phyloP scores from a whole-genome alignment of 225 moss, liverwort and hornwort genomes.

The Anthoceros angustus region DNA sequence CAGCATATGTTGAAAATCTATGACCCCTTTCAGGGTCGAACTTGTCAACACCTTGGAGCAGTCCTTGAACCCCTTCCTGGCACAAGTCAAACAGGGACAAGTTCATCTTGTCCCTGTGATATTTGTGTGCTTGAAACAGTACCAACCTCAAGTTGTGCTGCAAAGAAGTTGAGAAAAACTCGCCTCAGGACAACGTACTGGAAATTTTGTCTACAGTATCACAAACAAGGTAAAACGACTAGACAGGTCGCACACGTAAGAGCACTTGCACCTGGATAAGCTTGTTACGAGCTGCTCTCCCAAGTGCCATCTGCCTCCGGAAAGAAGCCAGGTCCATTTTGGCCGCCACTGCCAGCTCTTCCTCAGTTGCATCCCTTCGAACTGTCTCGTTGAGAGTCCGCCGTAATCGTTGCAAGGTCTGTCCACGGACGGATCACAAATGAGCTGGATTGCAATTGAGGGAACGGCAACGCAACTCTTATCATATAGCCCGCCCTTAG shows the following conservation, averaged over 20 bases:
- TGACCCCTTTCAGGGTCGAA: slow-evolving; percentile 71
- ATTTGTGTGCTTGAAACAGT: slow-evolving; percentile 71
- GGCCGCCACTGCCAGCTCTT: slow-evolving; percentile 61
- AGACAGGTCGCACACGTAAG: not conserved
- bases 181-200: not conserved
- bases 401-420: slow-evolving; percentile 42
- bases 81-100: slow-evolving; percentile 77
- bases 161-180: not conserved
- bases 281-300: slow-evolving; percentile 62
- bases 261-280: slow-evolving; percentile 50
- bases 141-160: slow-evolving; percentile 82
- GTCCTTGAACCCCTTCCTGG: slow-evolving; percentile 79
- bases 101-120: slow-evolving; percentile 47
- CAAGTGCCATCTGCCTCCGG: slow-evolving; percentile 53
- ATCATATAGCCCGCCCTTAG: not conserved
- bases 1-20: slow-evolving; percentile 85
- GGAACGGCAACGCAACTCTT: not conserved
- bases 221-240: not conserved
- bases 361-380: slow-evolving; percentile 44
- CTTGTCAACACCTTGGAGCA: slow-evolving; percentile 85
- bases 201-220: too few relatives aligned
- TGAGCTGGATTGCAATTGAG: not conserved
- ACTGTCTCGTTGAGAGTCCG: slow-evolving; percentile 21
- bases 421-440: not conserved
- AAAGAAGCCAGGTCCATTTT: slow-evolving; percentile 33